Percentiles rank a stretch among this genome's conserved stretches.
These are phyloP conservation scores for Suillus subluteus DNA, from an alignment of 768 basidiomycete species.

Conservation along the genomic window DNA sequence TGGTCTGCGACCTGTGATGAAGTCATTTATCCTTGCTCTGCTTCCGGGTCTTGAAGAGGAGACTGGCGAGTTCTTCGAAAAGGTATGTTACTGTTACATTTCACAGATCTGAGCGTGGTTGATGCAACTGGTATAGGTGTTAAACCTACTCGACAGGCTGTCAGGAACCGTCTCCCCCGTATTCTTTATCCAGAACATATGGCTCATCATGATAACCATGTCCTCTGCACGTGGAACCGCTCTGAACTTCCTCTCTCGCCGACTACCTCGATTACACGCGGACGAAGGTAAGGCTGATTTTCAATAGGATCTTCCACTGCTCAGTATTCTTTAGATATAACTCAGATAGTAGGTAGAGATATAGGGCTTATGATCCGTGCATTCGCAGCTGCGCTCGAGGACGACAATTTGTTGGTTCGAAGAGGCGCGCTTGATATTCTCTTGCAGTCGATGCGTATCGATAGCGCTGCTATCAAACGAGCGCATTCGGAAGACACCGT, in stretches of 20 bases:
- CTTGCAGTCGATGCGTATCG: conserved; percentile 71
- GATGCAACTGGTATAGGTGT: conserved; percentile 53
- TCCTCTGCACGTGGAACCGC: conserved; percentile 85
- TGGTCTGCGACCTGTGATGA: conserved; percentile 85
- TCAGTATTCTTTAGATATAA: conserved; percentile 51
- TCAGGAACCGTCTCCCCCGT: conserved; percentile 83
- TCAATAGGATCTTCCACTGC: conserved; percentile 5
- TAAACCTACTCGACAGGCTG: conserved; percentile 77
- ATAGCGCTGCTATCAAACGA: conserved; percentile 70
- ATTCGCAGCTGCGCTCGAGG: conserved; percentile 88
- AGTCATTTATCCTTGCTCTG: conserved; percentile 90
- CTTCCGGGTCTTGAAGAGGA: conserved; percentile 97
- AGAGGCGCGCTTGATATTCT: conserved; percentile 86
- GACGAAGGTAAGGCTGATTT: conserved; percentile 61
- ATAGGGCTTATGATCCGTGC: conserved; percentile 94
- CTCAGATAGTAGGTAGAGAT: conserved; percentile 77
- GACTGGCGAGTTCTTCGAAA: conserved; percentile 96
- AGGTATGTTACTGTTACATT: conserved; percentile 43
- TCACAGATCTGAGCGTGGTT: background rate
- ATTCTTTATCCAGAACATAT: conserved; percentile 95
- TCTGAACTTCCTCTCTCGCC: conserved; percentile 82
- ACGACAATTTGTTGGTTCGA: conserved; percentile 90
- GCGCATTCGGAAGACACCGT: conserved; percentile 73
- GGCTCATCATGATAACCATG: conserved; percentile 91
- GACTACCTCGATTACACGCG: conserved; percentile 69